phyloP scores from a whole-genome alignment of 208 protist genomes.

The Leishmania guyanensis region DNA sequence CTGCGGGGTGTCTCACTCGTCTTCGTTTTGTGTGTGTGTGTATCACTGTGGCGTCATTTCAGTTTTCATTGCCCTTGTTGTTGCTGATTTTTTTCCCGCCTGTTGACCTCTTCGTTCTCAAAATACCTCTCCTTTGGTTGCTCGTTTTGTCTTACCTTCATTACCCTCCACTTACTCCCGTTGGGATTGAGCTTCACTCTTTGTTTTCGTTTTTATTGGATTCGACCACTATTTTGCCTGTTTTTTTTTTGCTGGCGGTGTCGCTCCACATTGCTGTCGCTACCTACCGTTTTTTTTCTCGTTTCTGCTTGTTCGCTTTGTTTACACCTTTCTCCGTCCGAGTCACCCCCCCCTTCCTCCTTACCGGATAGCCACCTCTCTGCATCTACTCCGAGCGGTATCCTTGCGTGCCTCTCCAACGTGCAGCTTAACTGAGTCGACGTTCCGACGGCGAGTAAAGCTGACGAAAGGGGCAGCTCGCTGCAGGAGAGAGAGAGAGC shows the following conservation, averaged over 20 bases:
- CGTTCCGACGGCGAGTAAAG: neutral
- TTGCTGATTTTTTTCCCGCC: constrained; percentile 13
- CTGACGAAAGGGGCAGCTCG: neutral
- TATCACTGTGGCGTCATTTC: neutral
- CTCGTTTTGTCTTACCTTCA: neutral
- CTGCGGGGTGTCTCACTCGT: neutral
- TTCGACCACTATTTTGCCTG: constrained; percentile 4
- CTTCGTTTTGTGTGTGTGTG: neutral
- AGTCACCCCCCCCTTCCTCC: neutral
- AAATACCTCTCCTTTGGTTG: neutral
- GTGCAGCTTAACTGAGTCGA: neutral
- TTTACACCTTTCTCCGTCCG: neutral
- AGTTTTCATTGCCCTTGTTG: neutral
- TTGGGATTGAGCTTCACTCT: neutral
- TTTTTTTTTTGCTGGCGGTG: neutral
- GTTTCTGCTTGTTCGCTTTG: neutral
- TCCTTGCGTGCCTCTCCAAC: neutral
- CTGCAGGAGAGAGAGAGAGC: neutral
- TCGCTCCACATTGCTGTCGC: neutral
- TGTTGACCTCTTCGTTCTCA: neutral
- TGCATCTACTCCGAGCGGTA: neutral
- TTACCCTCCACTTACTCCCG: neutral
- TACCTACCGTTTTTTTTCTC: neutral
- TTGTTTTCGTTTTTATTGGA: constrained; percentile 11
- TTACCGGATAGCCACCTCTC: neutral